phyloP scores from a whole-genome alignment of 352 stramenopile species.

The Pythium brachiatum region DNA sequence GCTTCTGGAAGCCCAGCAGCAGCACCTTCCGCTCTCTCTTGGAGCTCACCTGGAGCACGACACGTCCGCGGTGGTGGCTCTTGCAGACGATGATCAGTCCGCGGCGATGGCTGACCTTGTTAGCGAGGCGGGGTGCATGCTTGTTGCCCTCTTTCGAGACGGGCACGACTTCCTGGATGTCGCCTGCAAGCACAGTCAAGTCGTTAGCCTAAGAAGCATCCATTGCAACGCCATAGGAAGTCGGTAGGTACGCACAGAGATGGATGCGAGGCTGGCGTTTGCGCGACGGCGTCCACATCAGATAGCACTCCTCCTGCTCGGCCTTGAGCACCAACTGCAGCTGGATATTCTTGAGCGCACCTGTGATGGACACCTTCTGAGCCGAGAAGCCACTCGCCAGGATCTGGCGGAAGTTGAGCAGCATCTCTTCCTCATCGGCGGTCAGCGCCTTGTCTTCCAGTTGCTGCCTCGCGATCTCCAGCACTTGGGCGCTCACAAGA shows the following conservation, averaged over 20 bases:
- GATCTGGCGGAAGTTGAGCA: slow-evolving; percentile 50
- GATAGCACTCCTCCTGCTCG: slow-evolving; percentile 50
- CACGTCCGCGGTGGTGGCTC: slow-evolving; percentile 55
- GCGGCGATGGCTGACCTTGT: slow-evolving; percentile 62
- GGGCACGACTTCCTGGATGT: slow-evolving; percentile 55
- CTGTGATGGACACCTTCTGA: slow-evolving; percentile 70
- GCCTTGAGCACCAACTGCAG: slow-evolving; percentile 48
- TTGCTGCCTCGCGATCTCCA: slow-evolving; percentile 38
- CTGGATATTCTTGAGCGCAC: slow-evolving; percentile 61
- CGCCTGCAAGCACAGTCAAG: slow-evolving; percentile 35
- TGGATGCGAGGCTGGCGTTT: slow-evolving; percentile 64
- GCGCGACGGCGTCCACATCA: slow-evolving; percentile 71
- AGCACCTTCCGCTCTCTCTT: slow-evolving; percentile 61
- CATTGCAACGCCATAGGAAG: neutral
- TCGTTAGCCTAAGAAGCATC: neutral
- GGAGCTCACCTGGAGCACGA: slow-evolving; percentile 59
- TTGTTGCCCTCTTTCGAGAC: slow-evolving; percentile 53
- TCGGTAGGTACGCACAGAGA: slow-evolving; percentile 38
- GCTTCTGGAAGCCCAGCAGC: slow-evolving; percentile 48
- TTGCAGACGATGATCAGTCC: slow-evolving; percentile 67
- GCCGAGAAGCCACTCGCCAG: slow-evolving; percentile 53
- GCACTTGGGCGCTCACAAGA: slow-evolving; percentile 32
- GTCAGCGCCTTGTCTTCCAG: slow-evolving; percentile 23
- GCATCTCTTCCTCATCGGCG: slow-evolving; percentile 43
- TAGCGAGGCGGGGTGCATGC: slow-evolving; percentile 42